These are phyloP conservation scores for Fusarium penzigii DNA, from an alignment of 2,329 filamentous ascomycete genomes.

Conservation along the genomic window DNA sequence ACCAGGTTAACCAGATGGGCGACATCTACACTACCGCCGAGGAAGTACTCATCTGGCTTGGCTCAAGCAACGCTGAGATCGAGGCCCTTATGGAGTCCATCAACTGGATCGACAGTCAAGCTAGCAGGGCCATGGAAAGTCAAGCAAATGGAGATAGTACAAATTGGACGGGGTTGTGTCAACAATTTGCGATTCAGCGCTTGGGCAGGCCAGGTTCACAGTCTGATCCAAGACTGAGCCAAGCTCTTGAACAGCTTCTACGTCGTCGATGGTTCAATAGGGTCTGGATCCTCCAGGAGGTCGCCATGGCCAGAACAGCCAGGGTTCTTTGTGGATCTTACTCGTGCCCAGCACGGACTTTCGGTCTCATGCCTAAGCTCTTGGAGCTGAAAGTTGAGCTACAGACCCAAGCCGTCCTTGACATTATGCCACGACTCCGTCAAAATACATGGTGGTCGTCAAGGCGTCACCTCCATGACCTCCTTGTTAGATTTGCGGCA, in stretches of 20 bases:
- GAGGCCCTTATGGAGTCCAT: neutral
- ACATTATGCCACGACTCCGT: constrained; percentile 1
- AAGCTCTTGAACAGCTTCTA: neutral
- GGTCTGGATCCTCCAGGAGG: neutral
- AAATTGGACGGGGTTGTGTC: no score
- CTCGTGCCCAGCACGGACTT: neutral
- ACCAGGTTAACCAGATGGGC: neutral
- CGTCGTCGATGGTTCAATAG: neutral
- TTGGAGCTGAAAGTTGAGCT: neutral
- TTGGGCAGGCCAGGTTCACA: no score
- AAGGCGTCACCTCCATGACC: neutral
- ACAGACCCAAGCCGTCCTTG: constrained; percentile 1
- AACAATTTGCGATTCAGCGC: no score
- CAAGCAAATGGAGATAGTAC: no score
- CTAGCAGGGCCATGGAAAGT: no score
- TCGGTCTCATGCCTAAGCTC: neutral
- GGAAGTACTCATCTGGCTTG: neutral
- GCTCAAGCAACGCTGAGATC: neutral
- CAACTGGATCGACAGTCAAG: neutral
- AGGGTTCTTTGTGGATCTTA: neutral
- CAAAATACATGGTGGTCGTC: neutral
- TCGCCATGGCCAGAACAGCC: no score
- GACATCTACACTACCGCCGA: neutral
- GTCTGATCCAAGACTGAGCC: no score
- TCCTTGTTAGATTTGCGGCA: neutral